Base-by-base conservation (phyloP, 768 basidiomycete species). In the Leccinum olivaceopallidum region DNA sequence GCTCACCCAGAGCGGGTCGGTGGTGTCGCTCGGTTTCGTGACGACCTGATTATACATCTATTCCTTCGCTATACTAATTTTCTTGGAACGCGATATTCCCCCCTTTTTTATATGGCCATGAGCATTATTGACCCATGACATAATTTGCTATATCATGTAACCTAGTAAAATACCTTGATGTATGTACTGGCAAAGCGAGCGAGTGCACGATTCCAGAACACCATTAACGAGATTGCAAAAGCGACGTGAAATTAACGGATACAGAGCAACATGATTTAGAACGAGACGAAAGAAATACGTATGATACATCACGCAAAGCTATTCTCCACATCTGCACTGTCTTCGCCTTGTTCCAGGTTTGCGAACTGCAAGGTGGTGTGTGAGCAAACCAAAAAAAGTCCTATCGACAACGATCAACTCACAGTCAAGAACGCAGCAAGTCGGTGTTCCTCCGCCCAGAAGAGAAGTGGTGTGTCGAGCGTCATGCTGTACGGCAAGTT, bases 301-400 rank as follows among this genome's bases (percentile, higher is more conserved):
- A 47, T 12, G 18, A 61, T 63, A 70, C 47, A 72, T 83, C 81
- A 97, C 62, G 90, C 90, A 76, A 98, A 91, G 74, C 87, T 90
- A 73, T 98, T 94, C 78, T 98, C 95, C 9, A 97, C 92, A 73
- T 98, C 95, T 26, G 95, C 95, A 58, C 90, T 92, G 69, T 96
- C 94, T 54, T 97, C 95, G 6, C 90, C 92, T 63, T 85, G 85
- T 70, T 96, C 95, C 66, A 98, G 79, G 70, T 84, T 92, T 30
- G 95, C 93, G 67, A 98, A 98, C 89, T 94, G 68, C 3, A 39
- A 9, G 20, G 13, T 1, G 6, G 8, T 36, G 13, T 26, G 34
- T 69, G 1, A 69, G 52, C 28, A 28, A 56, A 22, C 26, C 7
- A 2, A 26, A 18, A 26, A 18, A 30, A 39, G 6, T 56, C 32